Evolutionary conservation across 306 rosid genomes (phyloP), one percentile per base, ranked within the genome.

Genomic region (Mimosa pudica): DNA sequence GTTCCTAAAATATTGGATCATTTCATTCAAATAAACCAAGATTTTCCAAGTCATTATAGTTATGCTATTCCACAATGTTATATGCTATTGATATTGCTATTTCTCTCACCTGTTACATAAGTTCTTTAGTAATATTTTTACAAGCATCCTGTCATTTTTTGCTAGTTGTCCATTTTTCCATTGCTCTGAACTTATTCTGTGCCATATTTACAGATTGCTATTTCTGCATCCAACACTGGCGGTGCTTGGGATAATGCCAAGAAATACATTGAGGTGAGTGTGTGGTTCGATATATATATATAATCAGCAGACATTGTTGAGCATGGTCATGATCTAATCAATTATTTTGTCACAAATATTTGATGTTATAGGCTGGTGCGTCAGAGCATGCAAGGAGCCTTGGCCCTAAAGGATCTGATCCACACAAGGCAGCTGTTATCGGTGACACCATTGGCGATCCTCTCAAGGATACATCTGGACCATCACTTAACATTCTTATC

Each of bases 241-340:
- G 94, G 94, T 72, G 94, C 94, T 38, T 90, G 94, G 94, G 94
- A 90, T 76, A 90, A 90, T 20, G 94, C 92, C 77, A 90, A 87
- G 86, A 90, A 90, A 64, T 90, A 90, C 48, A 90, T 90, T 6
- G 94, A 90, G 94, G 94, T 87, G 58, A 64, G 70, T 61, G 18
- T 17, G 20, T 55, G 17, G 42, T 47, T 72, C 13, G 4, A 66
- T 10, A 17, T 55, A 18, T 52, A 18, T 52, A 48, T 54, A 52
- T 6, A 2, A 2, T 65, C 47, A 8, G 44, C 77, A 16, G 47
- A 44, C 60, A 58, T 11, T 20, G 52, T 46, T 10, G 14, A 58
- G 38, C 48, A 17, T 41, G 14, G 8, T 7, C 48, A 63, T 61
- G 68, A 5, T 35, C 32, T 55, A 3, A 46, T 51, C 2, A 8